Evolutionary conservation across 1,284 basidiomycete species (phyloP), one percentile per base, ranked within the genome.

Genomic region (Papiliotrema nemorosa): DNA sequence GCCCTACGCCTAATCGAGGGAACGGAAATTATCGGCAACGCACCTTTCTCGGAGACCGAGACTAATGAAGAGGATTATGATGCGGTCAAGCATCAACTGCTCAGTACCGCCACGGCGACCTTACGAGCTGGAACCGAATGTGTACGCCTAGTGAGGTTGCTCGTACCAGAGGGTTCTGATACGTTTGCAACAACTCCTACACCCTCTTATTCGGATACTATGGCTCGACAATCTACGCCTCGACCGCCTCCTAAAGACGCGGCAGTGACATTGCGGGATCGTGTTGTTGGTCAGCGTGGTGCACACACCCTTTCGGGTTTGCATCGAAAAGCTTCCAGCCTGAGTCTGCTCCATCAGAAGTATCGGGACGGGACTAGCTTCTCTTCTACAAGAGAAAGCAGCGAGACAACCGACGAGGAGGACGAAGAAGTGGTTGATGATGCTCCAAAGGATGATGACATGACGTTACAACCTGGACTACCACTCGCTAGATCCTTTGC

Each of bases 91-190:
- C 80, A 82, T 42, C 76, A 79, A 0, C 75, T 97, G 36, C 78
- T 97, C 54, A 81, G 84, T 47, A 84, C 85, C 12, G 91, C 93
- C 3, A 97, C 93, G 1, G 82, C 82, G 47, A 89, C 92, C 2
- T 77, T 94, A 54, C 87, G 90, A 62, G 84, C 87, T 21, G 90
- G 88, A 25, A 84, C 86, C n/a, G 90, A 93, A 58, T 93, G 90
- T 69, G 85, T 90, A 27, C 81, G 84, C 7, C 82, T 88, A 9
- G 86, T 93, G 53, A 88, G 87, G 70, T 80, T 84, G 50, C 89
- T 86, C 67, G 72, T 90, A 49, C 63, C 66, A 7, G 62, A 66
- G 21, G 55, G 57, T 68, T 42, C 70, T 72, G 49, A 40, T n/a
- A 41, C 38, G 34, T 24, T 41, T 21, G 27, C 36, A 20, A 39